phyloP scores from a whole-genome alignment of 768 basidiomycete genomes.

The Boletus tylopilopsis region DNA sequence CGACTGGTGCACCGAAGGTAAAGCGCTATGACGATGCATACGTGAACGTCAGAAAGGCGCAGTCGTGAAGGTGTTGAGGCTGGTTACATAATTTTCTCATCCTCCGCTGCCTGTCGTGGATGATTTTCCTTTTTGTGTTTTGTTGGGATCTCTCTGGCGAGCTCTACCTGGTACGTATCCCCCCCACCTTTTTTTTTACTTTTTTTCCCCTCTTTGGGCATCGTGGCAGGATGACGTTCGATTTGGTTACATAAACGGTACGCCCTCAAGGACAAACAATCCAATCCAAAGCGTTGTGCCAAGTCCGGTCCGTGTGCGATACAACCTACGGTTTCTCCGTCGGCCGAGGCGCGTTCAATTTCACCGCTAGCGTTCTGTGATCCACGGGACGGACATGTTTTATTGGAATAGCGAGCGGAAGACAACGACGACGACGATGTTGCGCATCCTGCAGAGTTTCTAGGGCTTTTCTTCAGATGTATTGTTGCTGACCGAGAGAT shows the following conservation, averaged over 20 bases:
- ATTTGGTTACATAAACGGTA: constrained; percentile 63
- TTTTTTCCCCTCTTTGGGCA: no score
- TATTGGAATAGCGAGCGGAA: constrained; percentile 51
- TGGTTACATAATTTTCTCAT: constrained; percentile 13
- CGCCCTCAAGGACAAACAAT: constrained; percentile 70
- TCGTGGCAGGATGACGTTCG: not conserved
- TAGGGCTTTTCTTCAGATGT: constrained; percentile 67
- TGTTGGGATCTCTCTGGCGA: constrained; percentile 49
- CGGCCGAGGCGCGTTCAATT: constrained; percentile 68
- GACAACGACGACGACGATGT: no score
- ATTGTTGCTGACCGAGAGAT: not conserved
- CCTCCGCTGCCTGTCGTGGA: no score
- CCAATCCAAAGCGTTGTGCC: constrained; percentile 53
- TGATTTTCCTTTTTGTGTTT: not conserved
- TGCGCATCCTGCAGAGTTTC: not conserved
- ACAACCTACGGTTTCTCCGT: constrained; percentile 68
- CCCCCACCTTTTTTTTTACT: no score
- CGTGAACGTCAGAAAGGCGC: not conserved
- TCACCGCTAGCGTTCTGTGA: constrained; percentile 46
- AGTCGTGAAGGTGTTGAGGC: not conserved
- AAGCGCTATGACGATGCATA: constrained; percentile 18
- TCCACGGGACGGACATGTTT: constrained; percentile 54
- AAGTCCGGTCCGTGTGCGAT: constrained; percentile 61
- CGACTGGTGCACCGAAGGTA: constrained; percentile 91
- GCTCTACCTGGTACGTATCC: constrained; percentile 58